A percentile compares a stretch with the other conserved stretches of the same genome.
These are phyloP conservation scores for Aspergillus olivimuriae DNA, from an alignment of 495 filamentous ascomycete genomes.

Conservation along the genomic window DNA sequence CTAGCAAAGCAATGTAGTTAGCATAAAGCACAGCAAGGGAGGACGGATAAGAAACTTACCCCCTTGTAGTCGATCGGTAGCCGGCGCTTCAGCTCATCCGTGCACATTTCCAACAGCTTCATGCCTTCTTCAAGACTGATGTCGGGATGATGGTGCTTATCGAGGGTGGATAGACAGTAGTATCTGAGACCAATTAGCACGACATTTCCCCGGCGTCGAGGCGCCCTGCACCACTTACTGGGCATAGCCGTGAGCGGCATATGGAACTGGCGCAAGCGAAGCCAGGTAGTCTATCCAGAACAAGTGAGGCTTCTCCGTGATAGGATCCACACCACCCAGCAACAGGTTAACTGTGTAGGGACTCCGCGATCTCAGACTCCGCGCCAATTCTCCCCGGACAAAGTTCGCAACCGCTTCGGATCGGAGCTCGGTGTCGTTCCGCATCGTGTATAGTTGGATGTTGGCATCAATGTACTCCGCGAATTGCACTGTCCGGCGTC, in stretches of 20 bases:
- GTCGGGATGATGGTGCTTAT: constrained; percentile 96
- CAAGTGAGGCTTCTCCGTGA: constrained; percentile 76
- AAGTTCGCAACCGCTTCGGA: constrained; percentile 86
- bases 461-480: constrained; percentile 99
- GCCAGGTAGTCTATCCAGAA: constrained; percentile 99
- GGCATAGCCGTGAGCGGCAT: constrained; percentile 96
- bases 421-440: constrained; percentile 84
- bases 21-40: constrained; percentile 3
- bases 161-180: constrained; percentile 91
- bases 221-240: constrained; percentile 63
- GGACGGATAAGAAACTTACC: constrained; percentile 31
- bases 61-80: constrained; percentile 99
- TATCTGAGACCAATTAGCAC: constrained; percentile 49
- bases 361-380: constrained; percentile 79
- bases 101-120: constrained; percentile 87
- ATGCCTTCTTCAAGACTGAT: constrained; percentile 81
- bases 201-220: neutral
- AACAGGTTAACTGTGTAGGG: constrained; percentile 96
- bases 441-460: constrained; percentile 96
- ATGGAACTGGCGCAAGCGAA: constrained; percentile 77
- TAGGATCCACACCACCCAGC: constrained; percentile 84
- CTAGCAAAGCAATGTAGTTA: constrained; percentile 21
- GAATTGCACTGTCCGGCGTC: constrained; percentile 72
- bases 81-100: constrained; percentile 90
- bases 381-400: constrained; percentile 85